Percentiles rank a stretch among this genome's conserved stretches.
Conservation (phyloP, 1,139 yeast species). For the Saccharomyces hybrid region DNA sequence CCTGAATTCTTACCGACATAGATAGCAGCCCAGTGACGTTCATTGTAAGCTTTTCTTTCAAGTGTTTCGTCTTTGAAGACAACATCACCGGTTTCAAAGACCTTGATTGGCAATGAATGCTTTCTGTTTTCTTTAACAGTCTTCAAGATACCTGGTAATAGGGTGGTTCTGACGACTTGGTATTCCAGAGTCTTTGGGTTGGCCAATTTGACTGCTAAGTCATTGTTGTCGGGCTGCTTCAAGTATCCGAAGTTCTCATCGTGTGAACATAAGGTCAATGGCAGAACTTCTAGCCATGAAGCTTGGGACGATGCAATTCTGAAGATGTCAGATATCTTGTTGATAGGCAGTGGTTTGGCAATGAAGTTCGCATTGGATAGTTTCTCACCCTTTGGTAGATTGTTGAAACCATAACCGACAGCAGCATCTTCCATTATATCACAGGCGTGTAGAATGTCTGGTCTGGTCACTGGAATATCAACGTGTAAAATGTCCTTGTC, state of each 20-base stretch:
- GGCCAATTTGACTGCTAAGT: slow-evolving; percentile 77
- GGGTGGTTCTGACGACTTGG: slow-evolving; percentile 93
- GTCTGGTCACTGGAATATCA: slow-evolving; percentile 82
- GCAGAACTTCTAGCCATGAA: slow-evolving; percentile 94
- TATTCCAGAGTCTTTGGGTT: slow-evolving; percentile 96
- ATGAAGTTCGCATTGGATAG: slow-evolving; percentile 65
- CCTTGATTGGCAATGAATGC: slow-evolving; percentile 89
- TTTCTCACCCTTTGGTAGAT: slow-evolving; percentile 75
- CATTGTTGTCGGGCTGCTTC: slow-evolving; percentile 65
- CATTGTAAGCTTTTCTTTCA: slow-evolving; percentile 88
- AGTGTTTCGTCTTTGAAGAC: slow-evolving; percentile 71
- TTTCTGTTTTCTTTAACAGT: slow-evolving; percentile 94
- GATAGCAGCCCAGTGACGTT: slow-evolving; percentile 91
- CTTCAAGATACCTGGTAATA: slow-evolving; percentile 90
- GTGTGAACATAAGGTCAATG: slow-evolving; percentile 89
- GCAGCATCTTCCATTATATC: slow-evolving; percentile 99
- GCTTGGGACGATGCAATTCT: slow-evolving; percentile 90
- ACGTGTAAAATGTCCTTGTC: slow-evolving; percentile 57
- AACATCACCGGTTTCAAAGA: slow-evolving; percentile 92
- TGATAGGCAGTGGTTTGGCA: slow-evolving; percentile 83
- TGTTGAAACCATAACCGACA: slow-evolving; percentile 90
- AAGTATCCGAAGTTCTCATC: slow-evolving; percentile 92
- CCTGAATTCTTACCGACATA: slow-evolving; percentile 94
- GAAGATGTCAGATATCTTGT: slow-evolving; percentile 83
- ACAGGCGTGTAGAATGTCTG: slow-evolving; percentile 94